These are phyloP conservation scores for Globisporangium heterothallicum DNA, from an alignment of 352 stramenopile genomes.

Conservation along the genomic window DNA sequence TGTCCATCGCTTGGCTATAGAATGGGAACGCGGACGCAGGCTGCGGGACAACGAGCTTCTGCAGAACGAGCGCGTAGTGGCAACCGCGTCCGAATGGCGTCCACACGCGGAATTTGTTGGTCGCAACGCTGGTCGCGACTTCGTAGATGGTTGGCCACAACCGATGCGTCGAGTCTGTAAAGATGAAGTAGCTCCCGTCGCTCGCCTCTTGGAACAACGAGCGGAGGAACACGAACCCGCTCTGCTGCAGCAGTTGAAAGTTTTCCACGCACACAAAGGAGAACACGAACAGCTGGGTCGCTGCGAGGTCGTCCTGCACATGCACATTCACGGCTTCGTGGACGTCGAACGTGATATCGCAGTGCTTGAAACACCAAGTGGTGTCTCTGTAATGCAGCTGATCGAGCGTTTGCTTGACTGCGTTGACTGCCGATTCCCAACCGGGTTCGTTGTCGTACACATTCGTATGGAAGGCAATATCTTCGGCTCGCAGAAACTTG, in stretches of 20 bases:
- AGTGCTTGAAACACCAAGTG: conserved; percentile 39
- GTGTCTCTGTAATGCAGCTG: conserved; percentile 16
- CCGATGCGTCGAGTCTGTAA: conserved; percentile 67
- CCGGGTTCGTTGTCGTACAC: conserved; percentile 73
- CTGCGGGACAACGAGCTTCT: conserved; percentile 29
- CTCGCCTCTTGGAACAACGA: conserved; percentile 36
- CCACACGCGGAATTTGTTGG: conserved; percentile 42
- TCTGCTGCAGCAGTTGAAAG: conserved; percentile 42
- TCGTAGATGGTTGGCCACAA: conserved; percentile 57
- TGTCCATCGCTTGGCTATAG: conserved; percentile 31
- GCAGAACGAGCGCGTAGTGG: conserved; percentile 58
- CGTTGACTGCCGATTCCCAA: conserved; percentile 39
- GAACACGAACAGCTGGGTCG: conserved; percentile 53
- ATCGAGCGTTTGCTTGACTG: conserved; percentile 23
- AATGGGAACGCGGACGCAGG: conserved; percentile 25
- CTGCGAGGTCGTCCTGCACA: conserved; percentile 19
- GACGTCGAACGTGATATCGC: conserved; percentile 56
- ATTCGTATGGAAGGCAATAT: conserved; percentile 40
- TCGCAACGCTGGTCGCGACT: conserved; percentile 23
- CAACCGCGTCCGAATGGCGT: conserved; percentile 49
- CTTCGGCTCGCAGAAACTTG: conserved; percentile 39
- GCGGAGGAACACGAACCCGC: conserved; percentile 42
- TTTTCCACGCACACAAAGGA: conserved; percentile 76
- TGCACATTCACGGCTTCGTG: conserved; percentile 28
- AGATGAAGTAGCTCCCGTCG: conserved; percentile 47